Base-by-base conservation (phyloP, 2,329 filamentous ascomycete genomes). In the Kalmusia sp. region DNA sequence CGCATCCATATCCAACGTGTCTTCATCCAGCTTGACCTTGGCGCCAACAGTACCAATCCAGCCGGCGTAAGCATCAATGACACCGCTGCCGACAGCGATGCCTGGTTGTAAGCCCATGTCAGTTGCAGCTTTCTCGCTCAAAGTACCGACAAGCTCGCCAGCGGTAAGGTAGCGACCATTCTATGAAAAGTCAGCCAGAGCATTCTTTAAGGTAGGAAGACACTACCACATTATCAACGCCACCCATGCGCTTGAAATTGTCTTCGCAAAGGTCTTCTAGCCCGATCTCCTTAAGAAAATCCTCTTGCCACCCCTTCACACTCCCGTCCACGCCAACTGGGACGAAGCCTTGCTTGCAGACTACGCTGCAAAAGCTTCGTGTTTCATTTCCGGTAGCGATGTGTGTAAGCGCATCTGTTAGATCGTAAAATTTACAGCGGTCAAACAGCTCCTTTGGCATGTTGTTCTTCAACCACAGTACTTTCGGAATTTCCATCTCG, bases 1-100 rank as follows among this genome's bases (percentile, higher is more conserved):
- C 4, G 83, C 81, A 30, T 83, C 83, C 54, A 84, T 80, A 70
- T 89, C 87, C 33, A 93, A 82, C 41, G 89, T 83, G 51, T 89
- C 85, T 52, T 82, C 78, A 34, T 83, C 82, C 14, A 96, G 84
- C 61, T 92, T 84, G 64, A 97, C 91, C 76, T 97, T 97, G 55
- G 95, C 93, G 53, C 95, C 95, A n/a, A 99, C 95, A 1, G 95
- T 98, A 56, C 95, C 95, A 63, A 99, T 95, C 95, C 95, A 99
- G 59, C 95, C 95, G 54, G 95, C 95, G 69, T 99, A 99, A 15
- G 95, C 95, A 73, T 99, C 95, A 69, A 99, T 99, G 59, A 99
- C 95, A 74, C 93, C 93, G 69, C 92, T 96, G 49, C 95, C 95
- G 50, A 99, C 90, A 15, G 95, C 92, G 63, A 97, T 95, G 33